Evolutionary conservation across 805 yeast species (phyloP).

Genomic region (Priceomyces fermenticarens): DNA sequence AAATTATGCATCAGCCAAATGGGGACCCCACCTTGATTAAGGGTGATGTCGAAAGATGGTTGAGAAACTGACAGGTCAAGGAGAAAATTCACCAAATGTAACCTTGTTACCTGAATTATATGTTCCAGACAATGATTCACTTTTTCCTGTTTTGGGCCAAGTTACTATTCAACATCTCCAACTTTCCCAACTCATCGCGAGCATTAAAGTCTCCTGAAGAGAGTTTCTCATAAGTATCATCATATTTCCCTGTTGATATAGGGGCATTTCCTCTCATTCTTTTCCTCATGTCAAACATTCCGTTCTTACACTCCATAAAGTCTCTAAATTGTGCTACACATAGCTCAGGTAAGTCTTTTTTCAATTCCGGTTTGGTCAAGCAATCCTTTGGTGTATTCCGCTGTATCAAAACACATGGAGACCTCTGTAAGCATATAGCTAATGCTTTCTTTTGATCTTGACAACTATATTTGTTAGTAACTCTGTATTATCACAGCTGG

Average conservation of each 20-base stretch:
- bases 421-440: constrained; percentile 91
- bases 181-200: constrained; percentile 71
- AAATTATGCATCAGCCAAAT: too few relatives aligned
- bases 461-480: constrained; percentile 51
- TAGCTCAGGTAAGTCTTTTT: constrained; percentile 77
- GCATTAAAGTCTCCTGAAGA: constrained; percentile 82
- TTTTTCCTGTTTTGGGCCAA: constrained; percentile 27
- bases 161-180: constrained; percentile 58
- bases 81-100: too few relatives aligned
- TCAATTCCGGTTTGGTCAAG: constrained; percentile 72
- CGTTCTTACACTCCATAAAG: constrained; percentile 86
- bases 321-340: constrained; percentile 83
- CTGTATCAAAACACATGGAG: constrained; percentile 92
- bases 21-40: too few relatives aligned
- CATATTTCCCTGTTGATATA: constrained; percentile 86
- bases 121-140: too few relatives aligned
- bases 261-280: constrained; percentile 94
- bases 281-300: constrained; percentile 87
- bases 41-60: too few relatives aligned
- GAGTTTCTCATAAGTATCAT: constrained; percentile 77
- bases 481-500: not conserved
- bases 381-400: constrained; percentile 90
- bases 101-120: too few relatives aligned
- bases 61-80: too few relatives aligned
- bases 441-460: constrained; percentile 93